A percentile compares a stretch with the other conserved stretches of the same genome.
Evolutionary conservation across 2,329 filamentous ascomycete genomes (phyloP).

Genomic region (Acephala macrosclerotiorum): DNA sequence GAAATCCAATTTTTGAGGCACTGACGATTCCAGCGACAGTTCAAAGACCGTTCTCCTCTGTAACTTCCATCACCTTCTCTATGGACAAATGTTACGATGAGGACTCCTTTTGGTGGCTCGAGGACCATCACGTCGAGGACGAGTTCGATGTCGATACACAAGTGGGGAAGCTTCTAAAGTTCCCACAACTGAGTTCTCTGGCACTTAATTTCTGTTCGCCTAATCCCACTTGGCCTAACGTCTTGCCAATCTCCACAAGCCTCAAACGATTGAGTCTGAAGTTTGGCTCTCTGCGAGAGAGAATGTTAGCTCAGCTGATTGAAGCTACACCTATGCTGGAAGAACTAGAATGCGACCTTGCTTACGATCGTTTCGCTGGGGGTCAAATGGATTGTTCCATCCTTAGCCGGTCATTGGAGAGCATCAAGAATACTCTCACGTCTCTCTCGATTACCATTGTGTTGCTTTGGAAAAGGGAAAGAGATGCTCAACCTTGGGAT

Average conservation of each 20-base stretch:
- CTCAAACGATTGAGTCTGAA: constrained; percentile 16
- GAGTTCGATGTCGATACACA: constrained; percentile 7
- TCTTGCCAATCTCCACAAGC: not conserved
- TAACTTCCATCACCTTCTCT: constrained; percentile 8
- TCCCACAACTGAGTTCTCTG: constrained; percentile 7
- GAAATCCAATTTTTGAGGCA: constrained; percentile 19
- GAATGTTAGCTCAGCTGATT: constrained; percentile 4
- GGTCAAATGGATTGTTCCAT: constrained; percentile 13
- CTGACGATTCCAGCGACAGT: not conserved
- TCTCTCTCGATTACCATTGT: constrained; percentile 2
- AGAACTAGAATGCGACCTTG: constrained; percentile 20
- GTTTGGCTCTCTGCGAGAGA: constrained; percentile 15
- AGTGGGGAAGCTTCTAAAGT: constrained; percentile 8
- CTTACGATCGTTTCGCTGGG: constrained; percentile 9
- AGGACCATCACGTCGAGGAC: not conserved
- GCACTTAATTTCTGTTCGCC: constrained; percentile 7
- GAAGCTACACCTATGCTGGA: constrained; percentile 19
- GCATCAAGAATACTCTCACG: constrained; percentile 6
- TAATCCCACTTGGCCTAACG: not conserved
- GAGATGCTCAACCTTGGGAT: constrained; percentile 8
- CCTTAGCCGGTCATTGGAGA: not conserved
- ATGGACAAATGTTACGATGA: not conserved
- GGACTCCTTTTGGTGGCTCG: not conserved
- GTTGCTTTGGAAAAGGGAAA: not conserved
- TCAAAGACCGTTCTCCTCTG: not conserved